Evolutionary conservation across 345 rosid species (phyloP).

Genomic region (Chamaenerion angustifolium): DNA sequence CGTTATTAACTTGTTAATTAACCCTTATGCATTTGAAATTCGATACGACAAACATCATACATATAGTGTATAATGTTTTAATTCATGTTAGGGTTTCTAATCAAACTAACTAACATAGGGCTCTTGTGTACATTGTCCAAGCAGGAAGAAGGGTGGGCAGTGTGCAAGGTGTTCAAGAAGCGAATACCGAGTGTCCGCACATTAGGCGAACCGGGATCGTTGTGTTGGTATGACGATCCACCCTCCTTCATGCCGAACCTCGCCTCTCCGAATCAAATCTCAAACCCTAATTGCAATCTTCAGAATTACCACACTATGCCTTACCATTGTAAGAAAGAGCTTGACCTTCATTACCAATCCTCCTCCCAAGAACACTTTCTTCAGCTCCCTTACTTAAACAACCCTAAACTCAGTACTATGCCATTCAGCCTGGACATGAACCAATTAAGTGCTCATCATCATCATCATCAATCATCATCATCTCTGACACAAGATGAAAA

Average conservation of each 20-base stretch:
- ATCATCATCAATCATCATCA: constrained; percentile 18
- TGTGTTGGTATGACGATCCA: constrained; percentile 56
- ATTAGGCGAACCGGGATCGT: constrained; percentile 35
- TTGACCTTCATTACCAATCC: constrained; percentile 26
- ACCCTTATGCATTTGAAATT: too few species aligned
- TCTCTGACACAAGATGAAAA: constrained; percentile 24
- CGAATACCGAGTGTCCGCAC: constrained; percentile 35
- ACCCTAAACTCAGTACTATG: constrained; percentile 17
- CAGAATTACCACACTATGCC: constrained; percentile 20
- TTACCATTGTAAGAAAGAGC: constrained; percentile 49
- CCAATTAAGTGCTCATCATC: constrained; percentile 11
- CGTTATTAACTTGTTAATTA: too few species aligned
- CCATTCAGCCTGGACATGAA: constrained; percentile 31
- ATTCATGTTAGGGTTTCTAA: too few species aligned
- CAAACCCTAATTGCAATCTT: constrained; percentile 18
- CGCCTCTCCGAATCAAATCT: constrained; percentile 37
- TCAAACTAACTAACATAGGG: too few species aligned
- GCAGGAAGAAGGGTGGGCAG: constrained; percentile 97
- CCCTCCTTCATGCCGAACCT: constrained; percentile 37
- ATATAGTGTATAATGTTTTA: too few species aligned
- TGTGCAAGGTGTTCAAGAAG: constrained; percentile 93
- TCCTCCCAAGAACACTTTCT: constrained; percentile 40
- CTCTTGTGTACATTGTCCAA: constrained; percentile 2
- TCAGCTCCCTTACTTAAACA: constrained; percentile 67
- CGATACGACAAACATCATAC: too few species aligned